Evolutionary conservation across 257 asterid genomes (phyloP).

Genomic region (Perilla frutescens): DNA sequence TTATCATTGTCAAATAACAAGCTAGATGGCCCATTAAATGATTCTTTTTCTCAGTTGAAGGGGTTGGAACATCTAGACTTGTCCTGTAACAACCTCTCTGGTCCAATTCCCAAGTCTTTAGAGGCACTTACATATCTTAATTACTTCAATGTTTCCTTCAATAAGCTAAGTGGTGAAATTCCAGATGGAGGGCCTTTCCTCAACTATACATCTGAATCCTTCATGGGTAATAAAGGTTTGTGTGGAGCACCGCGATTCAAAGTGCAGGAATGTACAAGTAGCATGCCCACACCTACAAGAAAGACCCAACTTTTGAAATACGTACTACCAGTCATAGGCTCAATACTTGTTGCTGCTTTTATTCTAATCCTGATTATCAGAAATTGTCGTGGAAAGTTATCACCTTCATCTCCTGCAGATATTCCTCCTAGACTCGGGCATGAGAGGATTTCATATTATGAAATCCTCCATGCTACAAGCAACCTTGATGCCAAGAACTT

Average conservation of each 20-base stretch:
- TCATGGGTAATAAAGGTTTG: conserved; percentile 16
- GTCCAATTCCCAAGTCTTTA: neutral
- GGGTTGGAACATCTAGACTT: conserved; percentile 2
- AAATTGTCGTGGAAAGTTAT: neutral
- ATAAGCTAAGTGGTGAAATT: conserved; percentile 2
- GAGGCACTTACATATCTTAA: conserved; percentile 3
- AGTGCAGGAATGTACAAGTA: conserved; percentile 1
- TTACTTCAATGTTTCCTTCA: conserved; percentile 12
- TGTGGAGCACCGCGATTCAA: conserved; percentile 9
- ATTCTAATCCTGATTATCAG: conserved; percentile 8
- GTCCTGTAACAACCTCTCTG: neutral
- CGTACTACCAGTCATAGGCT: conserved; percentile 2
- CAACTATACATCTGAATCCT: conserved; percentile 8
- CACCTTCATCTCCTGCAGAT: neutral
- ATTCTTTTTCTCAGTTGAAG: neutral
- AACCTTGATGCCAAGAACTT: conserved; percentile 2
- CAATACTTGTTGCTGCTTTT: neutral
- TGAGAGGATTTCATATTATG: conserved; percentile 1
- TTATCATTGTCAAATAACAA: conserved; percentile 2
- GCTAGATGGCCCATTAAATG: neutral
- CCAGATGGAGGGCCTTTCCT: conserved; percentile 9
- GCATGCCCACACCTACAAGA: neutral
- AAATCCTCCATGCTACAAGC: conserved; percentile 15
- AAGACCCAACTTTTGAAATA: conserved; percentile 1
- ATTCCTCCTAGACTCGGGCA: neutral